Percentiles rank a stretch among this genome's conserved stretches.
phyloP scores from a whole-genome alignment of 768 basidiomycete genomes.

The Lactifluus hygrophoroides region DNA sequence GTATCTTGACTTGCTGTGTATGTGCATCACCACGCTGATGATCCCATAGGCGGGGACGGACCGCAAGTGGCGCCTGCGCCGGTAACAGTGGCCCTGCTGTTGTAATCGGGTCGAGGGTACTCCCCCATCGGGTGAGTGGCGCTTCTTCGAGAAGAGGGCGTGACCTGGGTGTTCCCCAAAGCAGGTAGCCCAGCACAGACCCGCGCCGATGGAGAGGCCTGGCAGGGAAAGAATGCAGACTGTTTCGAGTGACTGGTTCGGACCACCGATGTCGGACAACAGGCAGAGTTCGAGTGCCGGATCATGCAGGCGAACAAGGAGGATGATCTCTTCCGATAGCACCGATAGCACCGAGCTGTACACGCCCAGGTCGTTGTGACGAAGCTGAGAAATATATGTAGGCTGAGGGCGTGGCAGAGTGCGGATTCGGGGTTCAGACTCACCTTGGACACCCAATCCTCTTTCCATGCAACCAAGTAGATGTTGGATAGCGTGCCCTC shows the following conservation, averaged over 20 bases:
- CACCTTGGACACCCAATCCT: slow-evolving; percentile 8
- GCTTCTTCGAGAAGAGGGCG: neutral
- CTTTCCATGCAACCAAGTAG: slow-evolving; percentile 12
- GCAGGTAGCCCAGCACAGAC: slow-evolving; percentile 8
- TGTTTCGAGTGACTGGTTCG: neutral
- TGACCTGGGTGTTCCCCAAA: slow-evolving; percentile 12
- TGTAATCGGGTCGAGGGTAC: neutral
- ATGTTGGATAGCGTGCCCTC: slow-evolving; percentile 1
- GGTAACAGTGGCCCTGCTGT: neutral
- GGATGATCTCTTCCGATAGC: neutral
- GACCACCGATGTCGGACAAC: neutral
- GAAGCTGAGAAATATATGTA: neutral
- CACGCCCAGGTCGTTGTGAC: neutral
- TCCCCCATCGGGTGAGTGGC: neutral
- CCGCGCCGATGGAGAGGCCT: neutral
- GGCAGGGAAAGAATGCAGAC: slow-evolving; percentile 6
- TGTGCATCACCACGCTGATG: slow-evolving; percentile 11
- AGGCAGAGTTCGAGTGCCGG: slow-evolving; percentile 12
- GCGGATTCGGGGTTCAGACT: neutral
- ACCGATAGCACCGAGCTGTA: slow-evolving; percentile 9
- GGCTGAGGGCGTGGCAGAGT: neutral
- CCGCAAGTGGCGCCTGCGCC: neutral
- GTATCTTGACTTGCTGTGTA: neutral
- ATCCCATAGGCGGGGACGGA: slow-evolving; percentile 6
- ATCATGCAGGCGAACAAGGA: slow-evolving; percentile 6